Evolutionary conservation across 1,139 yeast species (phyloP).

Genomic region (Candida tropicalis): DNA sequence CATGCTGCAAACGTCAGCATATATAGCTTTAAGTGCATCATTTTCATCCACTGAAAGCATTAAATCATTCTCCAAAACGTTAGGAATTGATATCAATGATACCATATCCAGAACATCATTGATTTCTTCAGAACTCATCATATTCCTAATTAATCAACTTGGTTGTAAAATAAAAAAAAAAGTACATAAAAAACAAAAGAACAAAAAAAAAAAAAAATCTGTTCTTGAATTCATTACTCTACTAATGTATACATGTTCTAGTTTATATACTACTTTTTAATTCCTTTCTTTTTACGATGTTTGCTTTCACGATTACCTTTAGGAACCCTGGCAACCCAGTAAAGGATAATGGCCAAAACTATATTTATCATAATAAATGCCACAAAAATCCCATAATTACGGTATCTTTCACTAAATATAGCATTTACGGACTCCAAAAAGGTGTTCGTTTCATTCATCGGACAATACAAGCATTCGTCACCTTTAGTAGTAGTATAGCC

Average conservation of each 20-base stretch:
- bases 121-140: background rate
- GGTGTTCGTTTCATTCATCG: constrained; percentile 49
- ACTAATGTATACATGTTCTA: background rate
- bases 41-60: background rate
- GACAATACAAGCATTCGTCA: constrained; percentile 54
- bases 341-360: constrained; percentile 53
- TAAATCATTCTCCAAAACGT: background rate
- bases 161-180: background rate
- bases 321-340: constrained; percentile 82
- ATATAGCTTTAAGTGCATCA: background rate
- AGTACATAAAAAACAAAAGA: background rate
- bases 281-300: constrained; percentile 18
- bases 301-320: constrained; percentile 34
- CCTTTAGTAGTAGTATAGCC: constrained; percentile 40
- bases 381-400: constrained; percentile 65
- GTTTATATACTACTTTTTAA: background rate
- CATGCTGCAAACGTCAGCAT: constrained; percentile 6
- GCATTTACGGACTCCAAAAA: constrained; percentile 51
- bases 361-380: constrained; percentile 54
- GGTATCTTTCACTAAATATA: constrained; percentile 56
- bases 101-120: background rate
- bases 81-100: background rate
- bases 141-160: background rate
- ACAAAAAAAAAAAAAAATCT: background rate
- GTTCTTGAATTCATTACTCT: too few relatives aligned